Base-by-base conservation (phyloP, 495 filamentous ascomycete species). In the Tuber brumale region DNA sequence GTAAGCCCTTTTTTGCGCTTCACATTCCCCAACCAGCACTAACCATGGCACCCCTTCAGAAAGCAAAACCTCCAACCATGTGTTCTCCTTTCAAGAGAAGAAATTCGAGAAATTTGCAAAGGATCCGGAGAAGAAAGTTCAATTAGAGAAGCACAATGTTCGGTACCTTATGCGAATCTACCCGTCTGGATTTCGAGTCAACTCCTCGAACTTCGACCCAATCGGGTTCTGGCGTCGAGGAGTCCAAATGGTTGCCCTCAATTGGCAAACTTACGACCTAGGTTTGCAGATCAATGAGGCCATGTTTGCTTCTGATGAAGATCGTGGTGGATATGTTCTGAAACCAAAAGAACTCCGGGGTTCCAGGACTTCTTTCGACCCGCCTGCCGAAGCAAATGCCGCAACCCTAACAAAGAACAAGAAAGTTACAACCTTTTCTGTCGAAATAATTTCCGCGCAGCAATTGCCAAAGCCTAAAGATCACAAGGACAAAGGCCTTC, bases 191-290 rank as follows among this genome's bases (percentile, higher is more conserved):
- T 90, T 88, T 74, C 93, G 95, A 21, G 86, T 97, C 48, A 87
- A 88, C 46, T 98, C 95, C 9, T 91, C 90, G 74, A 99, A 99
- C 84, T 97, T 97, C 80, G 93, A 98, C 81, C 95, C 95, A 0
- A 87, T 94, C 74, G 89, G 90, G 74, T 95, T 93, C 84, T 99
- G 95, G 95, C 89, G 95, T 70, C 92, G 92, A 72, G 95, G 95
- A 44, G 95, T 97, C 16, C 94, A 97, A 83, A 97, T 97, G 94
- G 93, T 90, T 4, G 95, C 95, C 1, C 87, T 97, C 77, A 99
- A 99, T 84, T 99, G 95, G 95, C 95, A 99, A 84, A 99, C 95
- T 0, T 97, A 95, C 80, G 95, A 98, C 80, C 87, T 94, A 43
- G 92, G 93, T 23, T 94, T 97, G 90, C 94, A 98, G 83, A 86